Conservation (phyloP, 306 rosid genomes). For the Datisca glomerata region DNA sequence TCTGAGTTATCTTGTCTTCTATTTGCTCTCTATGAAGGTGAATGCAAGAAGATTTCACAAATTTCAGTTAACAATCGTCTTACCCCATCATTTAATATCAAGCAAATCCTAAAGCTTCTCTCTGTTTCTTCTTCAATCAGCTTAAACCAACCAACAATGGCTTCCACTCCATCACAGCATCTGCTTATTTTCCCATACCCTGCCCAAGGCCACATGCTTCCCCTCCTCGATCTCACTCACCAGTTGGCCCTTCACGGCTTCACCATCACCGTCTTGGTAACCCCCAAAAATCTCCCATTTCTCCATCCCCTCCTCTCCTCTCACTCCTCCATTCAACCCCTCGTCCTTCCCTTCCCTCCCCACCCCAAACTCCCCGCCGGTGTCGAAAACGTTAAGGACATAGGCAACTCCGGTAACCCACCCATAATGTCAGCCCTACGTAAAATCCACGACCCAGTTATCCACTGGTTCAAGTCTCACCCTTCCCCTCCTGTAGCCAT, state of each 20-base stretch:
- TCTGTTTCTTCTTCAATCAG: too few relatives aligned
- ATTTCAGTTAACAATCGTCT: too few relatives aligned
- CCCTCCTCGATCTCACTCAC: slow-evolving; percentile 49
- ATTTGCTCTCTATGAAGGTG: too few relatives aligned
- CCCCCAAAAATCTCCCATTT: slow-evolving; percentile 46
- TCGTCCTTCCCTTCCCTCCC: slow-evolving; percentile 47
- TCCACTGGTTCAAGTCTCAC: slow-evolving; percentile 35
- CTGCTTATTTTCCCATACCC: slow-evolving; percentile 56
- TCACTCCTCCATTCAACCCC: slow-evolving; percentile 27
- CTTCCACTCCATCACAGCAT: too few relatives aligned
- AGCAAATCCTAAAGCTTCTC: too few relatives aligned
- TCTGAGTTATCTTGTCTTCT: too few relatives aligned
- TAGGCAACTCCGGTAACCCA: slow-evolving; percentile 48
- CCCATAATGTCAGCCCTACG: slow-evolving; percentile 21
- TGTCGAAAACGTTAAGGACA: slow-evolving; percentile 33
- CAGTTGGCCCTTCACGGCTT: slow-evolving; percentile 24
- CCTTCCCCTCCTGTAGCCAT: slow-evolving; percentile 38
- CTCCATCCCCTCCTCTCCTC: slow-evolving; percentile 36
- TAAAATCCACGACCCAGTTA: slow-evolving; percentile 20
- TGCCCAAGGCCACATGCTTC: slow-evolving; percentile 59
- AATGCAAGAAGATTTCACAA: too few relatives aligned
- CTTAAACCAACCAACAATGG: too few relatives aligned
- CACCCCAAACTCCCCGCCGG: slow-evolving; percentile 44
- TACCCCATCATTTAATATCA: too few relatives aligned
- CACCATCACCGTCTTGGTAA: slow-evolving; percentile 36